These are phyloP conservation scores for Chenopodium album DNA, from an alignment of 148 eudicot genomes.

Conservation along the genomic window DNA sequence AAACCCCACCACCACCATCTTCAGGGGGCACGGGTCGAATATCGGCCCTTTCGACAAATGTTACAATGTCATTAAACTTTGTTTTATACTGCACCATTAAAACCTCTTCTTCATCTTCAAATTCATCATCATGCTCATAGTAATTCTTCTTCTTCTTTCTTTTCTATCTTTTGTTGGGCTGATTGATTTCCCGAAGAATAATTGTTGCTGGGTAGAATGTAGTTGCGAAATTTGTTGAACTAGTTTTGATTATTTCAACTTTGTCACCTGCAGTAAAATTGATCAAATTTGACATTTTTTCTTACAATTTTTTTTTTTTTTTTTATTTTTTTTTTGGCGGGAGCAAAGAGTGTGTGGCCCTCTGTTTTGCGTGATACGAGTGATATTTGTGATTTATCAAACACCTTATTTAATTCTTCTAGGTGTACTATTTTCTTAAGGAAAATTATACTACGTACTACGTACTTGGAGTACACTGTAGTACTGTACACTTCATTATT, in stretches of 20 bases:
- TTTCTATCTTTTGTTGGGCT: not conserved
- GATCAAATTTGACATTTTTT: slow-evolving; percentile 1
- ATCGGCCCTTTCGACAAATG: not conserved
- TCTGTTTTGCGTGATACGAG: too few species aligned
- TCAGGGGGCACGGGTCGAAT: not conserved
- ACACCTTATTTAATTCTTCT: too few species aligned
- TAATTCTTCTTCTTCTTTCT: not conserved
- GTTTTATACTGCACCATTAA: slow-evolving; percentile 1
- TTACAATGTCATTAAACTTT: not conserved
- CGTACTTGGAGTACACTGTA: too few species aligned
- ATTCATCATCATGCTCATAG: not conserved
- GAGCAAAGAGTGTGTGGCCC: too few species aligned
- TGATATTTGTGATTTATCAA: too few species aligned
- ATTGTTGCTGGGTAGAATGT: slow-evolving; percentile 6
- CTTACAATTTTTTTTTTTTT: not conserved
- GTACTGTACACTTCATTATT: too few species aligned
- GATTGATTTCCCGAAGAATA: not conserved
- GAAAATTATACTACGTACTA: too few species aligned
- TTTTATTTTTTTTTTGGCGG: too few species aligned
- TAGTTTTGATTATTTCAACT: not conserved
- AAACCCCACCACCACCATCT: not conserved
- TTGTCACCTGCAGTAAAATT: not conserved
- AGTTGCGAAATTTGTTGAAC: not conserved
- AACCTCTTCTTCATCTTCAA: not conserved
- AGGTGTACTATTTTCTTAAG: too few species aligned